phyloP scores from a whole-genome alignment of 2,329 filamentous ascomycete genomes.

The Fusarium drepaniforme region DNA sequence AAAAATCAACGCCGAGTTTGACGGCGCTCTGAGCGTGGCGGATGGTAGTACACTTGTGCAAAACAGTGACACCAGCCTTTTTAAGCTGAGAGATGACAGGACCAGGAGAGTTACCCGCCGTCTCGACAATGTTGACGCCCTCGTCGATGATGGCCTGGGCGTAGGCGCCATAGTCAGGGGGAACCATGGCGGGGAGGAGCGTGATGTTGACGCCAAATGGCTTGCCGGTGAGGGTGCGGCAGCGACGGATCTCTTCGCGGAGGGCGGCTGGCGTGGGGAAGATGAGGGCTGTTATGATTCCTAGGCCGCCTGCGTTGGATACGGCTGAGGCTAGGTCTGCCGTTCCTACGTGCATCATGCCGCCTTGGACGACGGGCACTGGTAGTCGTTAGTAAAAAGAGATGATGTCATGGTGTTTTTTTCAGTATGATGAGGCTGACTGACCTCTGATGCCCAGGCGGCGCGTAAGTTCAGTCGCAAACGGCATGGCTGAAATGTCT shows the following conservation, averaged over 20 bases:
- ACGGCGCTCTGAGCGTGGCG: conserved; percentile 91
- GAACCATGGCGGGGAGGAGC: conserved; percentile 87
- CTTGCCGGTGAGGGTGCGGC: conserved; percentile 80
- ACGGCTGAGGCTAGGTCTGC: conserved; percentile 83
- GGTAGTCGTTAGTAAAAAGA: conserved; percentile 10
- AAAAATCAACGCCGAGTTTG: conserved; percentile 95
- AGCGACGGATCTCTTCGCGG: conserved; percentile 91
- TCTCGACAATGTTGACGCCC: conserved; percentile 91
- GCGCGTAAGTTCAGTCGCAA: conserved; percentile 69
- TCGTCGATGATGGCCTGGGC: conserved; percentile 94
- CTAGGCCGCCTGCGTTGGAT: conserved; percentile 84
- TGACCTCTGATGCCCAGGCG: conserved; percentile 67
- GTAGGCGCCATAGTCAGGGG: conserved; percentile 93
- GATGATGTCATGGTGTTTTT: background rate
- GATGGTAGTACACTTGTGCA: conserved; percentile 99
- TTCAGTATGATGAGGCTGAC: conserved; percentile 4
- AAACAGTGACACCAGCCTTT: conserved; percentile 78
- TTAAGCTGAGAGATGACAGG: conserved; percentile 93
- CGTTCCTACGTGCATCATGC: conserved; percentile 89
- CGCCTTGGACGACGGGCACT: conserved; percentile 88
- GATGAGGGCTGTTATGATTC: conserved; percentile 88
- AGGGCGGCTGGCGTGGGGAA: conserved; percentile 93
- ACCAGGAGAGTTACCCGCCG: conserved; percentile 88
- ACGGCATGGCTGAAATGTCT: conserved; percentile 59
- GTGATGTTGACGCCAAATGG: conserved; percentile 97